phyloP scores from a whole-genome alignment of 331 rosid species.

The Erythrophleum ivorense region DNA sequence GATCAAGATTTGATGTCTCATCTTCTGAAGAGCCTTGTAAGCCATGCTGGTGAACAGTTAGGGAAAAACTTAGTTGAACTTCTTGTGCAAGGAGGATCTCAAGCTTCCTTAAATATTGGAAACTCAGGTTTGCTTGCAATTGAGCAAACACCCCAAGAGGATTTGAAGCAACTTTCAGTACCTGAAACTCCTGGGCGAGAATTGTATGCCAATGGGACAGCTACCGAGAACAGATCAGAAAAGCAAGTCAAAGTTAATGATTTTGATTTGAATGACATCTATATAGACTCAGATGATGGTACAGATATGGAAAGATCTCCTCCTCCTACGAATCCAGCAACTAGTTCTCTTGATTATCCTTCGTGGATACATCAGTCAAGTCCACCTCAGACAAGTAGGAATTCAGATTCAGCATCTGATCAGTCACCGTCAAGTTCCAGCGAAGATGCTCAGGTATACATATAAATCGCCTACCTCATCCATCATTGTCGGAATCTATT shows the following conservation, averaged over 20 bases:
- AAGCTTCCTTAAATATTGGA: slow-evolving; percentile 54
- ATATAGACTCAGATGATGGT: slow-evolving; percentile 63
- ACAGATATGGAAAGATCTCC: slow-evolving; percentile 46
- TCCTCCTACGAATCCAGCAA: slow-evolving; percentile 37
- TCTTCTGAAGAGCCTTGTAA: slow-evolving; percentile 55
- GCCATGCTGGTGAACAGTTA: slow-evolving; percentile 49
- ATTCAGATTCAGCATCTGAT: slow-evolving; percentile 83
- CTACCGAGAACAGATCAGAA: slow-evolving; percentile 57
- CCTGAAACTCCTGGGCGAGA: too few species aligned
- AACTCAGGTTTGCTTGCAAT: slow-evolving; percentile 53
- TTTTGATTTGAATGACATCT: slow-evolving; percentile 66
- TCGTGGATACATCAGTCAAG: too few species aligned
- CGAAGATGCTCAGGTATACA: slow-evolving; percentile 72
- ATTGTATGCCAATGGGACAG: slow-evolving; percentile 63
- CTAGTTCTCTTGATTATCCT: slow-evolving; percentile 67
- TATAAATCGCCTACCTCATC: background rate
- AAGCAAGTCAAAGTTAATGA: slow-evolving; percentile 56
- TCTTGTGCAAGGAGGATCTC: slow-evolving; percentile 59
- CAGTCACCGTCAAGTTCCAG: slow-evolving; percentile 87
- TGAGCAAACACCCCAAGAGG: slow-evolving; percentile 50
- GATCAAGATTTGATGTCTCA: slow-evolving; percentile 64
- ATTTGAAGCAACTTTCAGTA: too few species aligned
- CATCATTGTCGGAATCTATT: too few species aligned
- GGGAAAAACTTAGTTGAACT: slow-evolving; percentile 58
- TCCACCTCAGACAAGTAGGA: too few species aligned